A percentile compares a stretch with the other conserved stretches of the same genome.
Evolutionary conservation across 108 stramenopile genomes (phyloP).

Genomic region (Fragilaria radians): DNA sequence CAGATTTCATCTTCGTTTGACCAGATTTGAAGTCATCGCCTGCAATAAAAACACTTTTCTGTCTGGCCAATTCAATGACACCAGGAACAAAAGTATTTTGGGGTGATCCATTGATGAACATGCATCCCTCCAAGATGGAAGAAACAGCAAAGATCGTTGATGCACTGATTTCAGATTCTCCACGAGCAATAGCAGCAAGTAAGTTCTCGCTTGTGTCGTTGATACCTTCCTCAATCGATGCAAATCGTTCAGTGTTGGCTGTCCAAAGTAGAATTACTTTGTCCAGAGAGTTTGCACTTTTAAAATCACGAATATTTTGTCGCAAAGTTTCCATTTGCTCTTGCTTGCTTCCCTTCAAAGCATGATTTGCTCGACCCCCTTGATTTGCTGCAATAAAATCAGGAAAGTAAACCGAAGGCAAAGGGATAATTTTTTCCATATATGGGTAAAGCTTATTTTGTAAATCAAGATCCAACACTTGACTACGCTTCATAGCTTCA

Average conservation of each 20-base stretch:
- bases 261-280: constrained; percentile 97
- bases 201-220: constrained; percentile 93
- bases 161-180: constrained; percentile 90
- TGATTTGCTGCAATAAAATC: constrained; percentile 99
- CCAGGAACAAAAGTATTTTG: constrained; percentile 99
- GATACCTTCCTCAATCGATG: constrained; percentile 86
- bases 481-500: constrained; percentile 88
- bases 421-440: constrained; percentile 86
- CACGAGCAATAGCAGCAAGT: constrained; percentile 79
- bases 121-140: constrained; percentile 91
- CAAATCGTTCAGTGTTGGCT: constrained; percentile 97
- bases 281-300: constrained; percentile 75
- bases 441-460: constrained; percentile 89
- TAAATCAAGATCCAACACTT: constrained; percentile 87
- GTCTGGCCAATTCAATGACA: constrained; percentile 83
- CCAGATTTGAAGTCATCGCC: constrained; percentile 99
- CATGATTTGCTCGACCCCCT: constrained; percentile 93
- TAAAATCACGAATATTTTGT: constrained; percentile 91
- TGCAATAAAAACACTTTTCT: constrained; percentile 83
- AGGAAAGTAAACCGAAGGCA: constrained; percentile 90
- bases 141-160: constrained; percentile 96
- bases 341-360: constrained; percentile 84
- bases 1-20: constrained; percentile 98
- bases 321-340: constrained; percentile 93
- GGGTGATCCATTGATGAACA: constrained; percentile 97